Base-by-base conservation (phyloP, 2,329 filamentous ascomycete genomes). In the Pestalotiopsis sp. region DNA sequence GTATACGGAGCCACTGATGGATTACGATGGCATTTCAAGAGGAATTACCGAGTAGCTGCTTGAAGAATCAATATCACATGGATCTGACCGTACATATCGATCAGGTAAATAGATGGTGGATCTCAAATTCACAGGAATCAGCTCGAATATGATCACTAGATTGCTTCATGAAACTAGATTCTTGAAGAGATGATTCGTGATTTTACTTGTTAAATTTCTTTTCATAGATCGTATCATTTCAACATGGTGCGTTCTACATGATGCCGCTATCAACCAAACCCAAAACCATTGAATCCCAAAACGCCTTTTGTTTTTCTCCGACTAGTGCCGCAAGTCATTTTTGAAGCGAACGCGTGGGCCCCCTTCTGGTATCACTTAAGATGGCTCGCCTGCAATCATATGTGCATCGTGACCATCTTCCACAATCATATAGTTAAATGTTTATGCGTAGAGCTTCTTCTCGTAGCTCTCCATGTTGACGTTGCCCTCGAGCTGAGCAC, bases 381-480 rank as follows among this genome's bases (percentile, higher is more conserved):
- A 41, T 20, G 23, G 23, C 14, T 62, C 59, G 20, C 38, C 12
- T 41, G 17, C 31, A 49, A 11, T 17, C 60, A 25, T 27, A 38
- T 20, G 20, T 39, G 13, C 14, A 45, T 23, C n/a, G 39, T 49
- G n/a, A 64, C 49, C 61, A 64, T 64, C 41, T 49, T 14, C 25
- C 36, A 45, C 36, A 62, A 20, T 38, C 25, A 49, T 64, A 13
- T 49, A 20, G 36, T 14, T 49, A 9, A 20, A 49, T 36, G 7
- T 27, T 66, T 66, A 66, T 27, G 94, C 94, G 84, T 97, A 99
- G 74, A 99, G 92, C 89, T 98, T 99, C 92, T 99, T 99, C 87
- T 98, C 96, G 81, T 97, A 98, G 80, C 93, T 95, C 86, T 98
- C 94, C 88, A 99, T 94, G 85, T 98, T 97, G 71, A 99, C 95